Base-by-base conservation (phyloP, 331 rosid genomes). In the Quercus phellos region DNA sequence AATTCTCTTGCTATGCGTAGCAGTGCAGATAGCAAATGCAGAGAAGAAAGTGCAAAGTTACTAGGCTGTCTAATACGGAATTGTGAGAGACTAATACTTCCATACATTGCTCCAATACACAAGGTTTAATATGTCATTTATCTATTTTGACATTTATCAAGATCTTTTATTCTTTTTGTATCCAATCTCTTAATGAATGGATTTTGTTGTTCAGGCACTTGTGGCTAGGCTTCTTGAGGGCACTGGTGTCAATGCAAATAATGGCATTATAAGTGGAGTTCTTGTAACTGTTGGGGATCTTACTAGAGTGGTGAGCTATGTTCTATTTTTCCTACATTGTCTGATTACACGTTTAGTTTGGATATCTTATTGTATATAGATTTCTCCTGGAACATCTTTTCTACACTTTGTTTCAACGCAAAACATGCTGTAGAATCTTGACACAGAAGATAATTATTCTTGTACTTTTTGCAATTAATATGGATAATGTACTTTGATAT, bases 1-100 rank as follows among this genome's bases (percentile, higher is more conserved):
- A 81, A 51, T 84, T 78, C 81, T 79, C 72, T 77, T 81, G 76
- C 34, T 32, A 46, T 87, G 89, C 84, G 5, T 85, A 89, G 93
- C 99, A 94, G 99, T 86, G 94, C 96, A 74, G 99, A 94, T 90
- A 94, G 94, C 88, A 94, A 94, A 92, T 92, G 99, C 91, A 90
- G 94, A 78, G 99, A 94, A 87, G 99, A 94, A 86, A 94, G 99
- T 77, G 97, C 99, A 3, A 94, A 94, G 88, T 88, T 94, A 78
- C 90, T 94, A 70, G 99, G 98, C 51, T 90, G 96, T 84, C 93
- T 94, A 82, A 94, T 94, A 77, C 93, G 99, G 76, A 94, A 91
- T 80, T 94, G 99, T 85, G 98, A 94, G 84, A 78, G 98, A 71
- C 85, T 94, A 73, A 87, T 94, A 79, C 96, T 86, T 84, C 99